Percentiles rank a stretch among this genome's conserved stretches.
phyloP scores from a whole-genome alignment of 108 stramenopile species.

The Discostella pseudostelligera region DNA sequence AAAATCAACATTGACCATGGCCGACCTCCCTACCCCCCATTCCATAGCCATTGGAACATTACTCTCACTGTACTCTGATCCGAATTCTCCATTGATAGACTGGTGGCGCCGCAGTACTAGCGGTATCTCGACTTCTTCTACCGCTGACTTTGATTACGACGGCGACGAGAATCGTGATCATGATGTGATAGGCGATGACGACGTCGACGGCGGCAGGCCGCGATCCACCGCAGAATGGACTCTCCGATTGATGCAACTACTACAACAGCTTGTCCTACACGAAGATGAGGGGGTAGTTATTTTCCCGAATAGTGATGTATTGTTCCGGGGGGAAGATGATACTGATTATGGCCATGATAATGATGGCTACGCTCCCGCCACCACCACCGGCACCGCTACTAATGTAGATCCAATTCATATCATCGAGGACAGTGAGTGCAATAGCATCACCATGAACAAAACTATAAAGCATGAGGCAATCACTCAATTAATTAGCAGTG shows the following conservation, averaged over 20 bases:
- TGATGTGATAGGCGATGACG: constrained; percentile 6
- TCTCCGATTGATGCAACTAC: constrained; percentile 9
- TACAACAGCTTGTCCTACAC: constrained; percentile 20
- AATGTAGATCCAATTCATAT: neutral
- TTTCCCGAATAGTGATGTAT: neutral
- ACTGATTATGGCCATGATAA: neutral
- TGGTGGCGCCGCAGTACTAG: constrained; percentile 1
- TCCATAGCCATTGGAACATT: constrained; percentile 73
- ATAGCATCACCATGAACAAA: neutral
- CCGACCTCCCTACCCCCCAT: constrained; percentile 72
- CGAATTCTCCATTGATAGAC: constrained; percentile 54
- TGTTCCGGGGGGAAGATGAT: neutral
- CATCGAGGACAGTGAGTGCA: neutral
- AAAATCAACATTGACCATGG: constrained; percentile 70
- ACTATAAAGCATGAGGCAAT: neutral
- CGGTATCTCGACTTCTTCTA: too few species aligned
- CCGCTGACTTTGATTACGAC: constrained; percentile 26
- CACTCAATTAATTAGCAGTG: too few species aligned
- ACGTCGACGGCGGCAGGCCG: neutral
- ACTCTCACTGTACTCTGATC: constrained; percentile 71
- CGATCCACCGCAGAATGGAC: constrained; percentile 16
- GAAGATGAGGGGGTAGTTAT: constrained; percentile 25
- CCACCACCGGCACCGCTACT: neutral
- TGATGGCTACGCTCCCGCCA: neutral
- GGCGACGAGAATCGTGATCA: constrained; percentile 1